Conservation (phyloP, 129 eudicot genomes). For the Lactuca saligna region DNA sequence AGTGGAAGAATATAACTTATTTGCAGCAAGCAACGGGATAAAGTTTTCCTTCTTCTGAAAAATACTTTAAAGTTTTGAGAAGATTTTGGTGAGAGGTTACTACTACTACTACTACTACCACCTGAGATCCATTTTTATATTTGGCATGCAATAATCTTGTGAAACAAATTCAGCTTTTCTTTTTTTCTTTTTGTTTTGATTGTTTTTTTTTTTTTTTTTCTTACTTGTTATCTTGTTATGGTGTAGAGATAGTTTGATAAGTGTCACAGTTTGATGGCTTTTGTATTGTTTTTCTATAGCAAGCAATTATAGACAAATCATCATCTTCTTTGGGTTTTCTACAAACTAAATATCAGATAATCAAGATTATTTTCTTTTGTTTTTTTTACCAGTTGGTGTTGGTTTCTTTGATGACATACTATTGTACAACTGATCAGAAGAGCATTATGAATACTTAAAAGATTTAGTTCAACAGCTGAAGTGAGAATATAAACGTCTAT, state of each 20-base stretch:
- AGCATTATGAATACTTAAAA: no score
- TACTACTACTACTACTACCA: neutral
- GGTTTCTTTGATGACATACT: no score
- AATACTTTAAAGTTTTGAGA: constrained; percentile 20
- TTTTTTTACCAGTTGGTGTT: no score
- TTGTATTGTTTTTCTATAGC: constrained; percentile 22
- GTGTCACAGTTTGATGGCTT: constrained; percentile 8
- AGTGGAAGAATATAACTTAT: constrained; percentile 69
- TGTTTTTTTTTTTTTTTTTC: neutral
- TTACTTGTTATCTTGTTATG: constrained; percentile 1
- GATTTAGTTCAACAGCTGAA: no score
- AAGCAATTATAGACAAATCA: constrained; percentile 22
- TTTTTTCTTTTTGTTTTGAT: constrained; percentile 16
- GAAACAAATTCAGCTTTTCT: constrained; percentile 35
- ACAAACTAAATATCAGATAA: neutral
- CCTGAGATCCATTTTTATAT: constrained; percentile 25
- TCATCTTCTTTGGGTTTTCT: constrained; percentile 1
- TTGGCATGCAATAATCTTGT: constrained; percentile 58
- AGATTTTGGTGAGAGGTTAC: constrained; percentile 10
- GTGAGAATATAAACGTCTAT: no score
- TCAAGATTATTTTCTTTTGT: neutral
- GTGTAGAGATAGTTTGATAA: constrained; percentile 21
- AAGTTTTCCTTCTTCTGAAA: constrained; percentile 55
- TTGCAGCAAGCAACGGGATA: constrained; percentile 73
- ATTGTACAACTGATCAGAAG: no score